Base-by-base conservation (phyloP, 2,329 filamentous ascomycete genomes). In the Pyrenophora teres region DNA sequence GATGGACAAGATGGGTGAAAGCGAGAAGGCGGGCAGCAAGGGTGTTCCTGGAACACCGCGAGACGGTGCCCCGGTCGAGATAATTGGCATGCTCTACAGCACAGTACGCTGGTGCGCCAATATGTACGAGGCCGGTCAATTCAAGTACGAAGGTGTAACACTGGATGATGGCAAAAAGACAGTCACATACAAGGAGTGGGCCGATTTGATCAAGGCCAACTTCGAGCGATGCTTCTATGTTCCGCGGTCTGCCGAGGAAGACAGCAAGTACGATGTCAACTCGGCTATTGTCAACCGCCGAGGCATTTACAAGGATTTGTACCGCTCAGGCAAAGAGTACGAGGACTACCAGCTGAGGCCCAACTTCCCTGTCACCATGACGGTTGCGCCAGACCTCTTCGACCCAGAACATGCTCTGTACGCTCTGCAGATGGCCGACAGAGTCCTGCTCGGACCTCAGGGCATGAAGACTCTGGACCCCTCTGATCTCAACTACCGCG, bases 1-100 rank as follows among this genome's bases (percentile, higher is more conserved):
- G 94, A 97, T 97, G 92, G 94, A 99, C 80, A 99, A 99, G 82
- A 99, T 99, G 94, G 94, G 94, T n/a, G 94, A 99, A 74, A 96
- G 92, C 57, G 86, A 89, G 59, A 89, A 87, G 56, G 94, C 95
- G 13, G 88, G 89, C 52, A 96, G 87, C 68, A 97, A 97, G 77
- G 95, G 94, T 42, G 80, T 96, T 16, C 95, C 94, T 0, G 94
- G 92, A 7, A 99, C 94, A n/a, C 94, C 94, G 40, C 88, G 95
- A 65, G 95, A 99, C 71, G 94, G 94, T 25, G 92, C 94, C 36
- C 92, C 94, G 16, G 84, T 99, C 49, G 94, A 99, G 73, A 97
- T 99, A 69, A 96, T 88, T 0, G 95, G 94, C 40, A 83, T 99
- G 49, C 80, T 94, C 15, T 99, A 96, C 80, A 97, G 92, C 77